Conservation (phyloP, 169 alveolate genomes). For the Eimeria falciformis region DNA sequence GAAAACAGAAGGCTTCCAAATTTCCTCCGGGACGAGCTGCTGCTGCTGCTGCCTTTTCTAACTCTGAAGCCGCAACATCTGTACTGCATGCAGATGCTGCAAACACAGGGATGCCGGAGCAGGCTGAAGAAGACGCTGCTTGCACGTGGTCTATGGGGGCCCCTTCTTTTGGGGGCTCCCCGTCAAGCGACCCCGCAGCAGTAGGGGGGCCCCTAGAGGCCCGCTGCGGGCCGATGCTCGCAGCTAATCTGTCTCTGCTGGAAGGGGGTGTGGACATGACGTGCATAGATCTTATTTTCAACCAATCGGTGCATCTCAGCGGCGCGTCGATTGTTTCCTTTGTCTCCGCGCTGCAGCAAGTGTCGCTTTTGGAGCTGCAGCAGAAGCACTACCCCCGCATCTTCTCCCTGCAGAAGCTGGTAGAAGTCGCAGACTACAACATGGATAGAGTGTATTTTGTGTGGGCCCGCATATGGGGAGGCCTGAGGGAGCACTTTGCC, state of each 20-base stretch:
- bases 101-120: not conserved
- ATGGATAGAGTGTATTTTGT: conserved; percentile 88
- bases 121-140: not conserved
- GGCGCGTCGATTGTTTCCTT: not conserved
- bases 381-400: conserved; percentile 82
- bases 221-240: not conserved
- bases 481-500: conserved; percentile 86
- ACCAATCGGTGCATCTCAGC: not conserved
- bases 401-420: conserved; percentile 90
- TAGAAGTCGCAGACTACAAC: conserved; percentile 91
- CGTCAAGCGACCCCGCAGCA: not conserved
- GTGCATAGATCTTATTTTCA: not conserved
- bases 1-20: not conserved
- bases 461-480: conserved; percentile 90
- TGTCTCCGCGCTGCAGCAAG: conserved; percentile 21
- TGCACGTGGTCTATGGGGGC: not conserved
- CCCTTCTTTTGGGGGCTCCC: not conserved
- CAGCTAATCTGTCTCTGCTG: not conserved
- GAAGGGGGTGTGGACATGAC: not conserved
- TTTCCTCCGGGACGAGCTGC: not conserved
- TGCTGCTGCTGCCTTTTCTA: not conserved
- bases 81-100: not conserved
- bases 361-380: conserved; percentile 1
- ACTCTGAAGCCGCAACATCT: not conserved
- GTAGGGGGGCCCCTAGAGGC: not conserved